Evolutionary conservation across 2,329 filamentous ascomycete species (phyloP).

Genomic region (Pseudomassariella vexata): DNA sequence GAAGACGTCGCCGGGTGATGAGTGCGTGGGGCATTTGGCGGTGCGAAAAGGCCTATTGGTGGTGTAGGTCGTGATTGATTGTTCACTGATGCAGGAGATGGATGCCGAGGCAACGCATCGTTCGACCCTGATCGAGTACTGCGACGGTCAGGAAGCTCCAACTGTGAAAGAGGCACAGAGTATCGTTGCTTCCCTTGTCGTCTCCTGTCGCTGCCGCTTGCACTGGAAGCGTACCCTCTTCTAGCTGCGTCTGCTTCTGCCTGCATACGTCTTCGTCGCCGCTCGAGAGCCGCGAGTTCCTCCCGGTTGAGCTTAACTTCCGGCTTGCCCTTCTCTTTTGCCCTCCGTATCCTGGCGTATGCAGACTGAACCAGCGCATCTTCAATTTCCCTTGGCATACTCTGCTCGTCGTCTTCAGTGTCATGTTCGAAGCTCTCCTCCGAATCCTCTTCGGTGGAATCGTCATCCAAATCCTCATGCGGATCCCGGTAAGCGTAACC

Average conservation of each 20-base stretch:
- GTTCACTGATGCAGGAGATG: conserved; percentile 29
- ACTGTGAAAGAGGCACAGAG: conserved; percentile 46
- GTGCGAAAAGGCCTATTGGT: conserved; percentile 46
- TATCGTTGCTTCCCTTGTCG: conserved; percentile 40
- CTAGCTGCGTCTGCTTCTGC: conserved; percentile 37
- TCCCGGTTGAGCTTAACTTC: conserved; percentile 76
- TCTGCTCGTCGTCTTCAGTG: conserved; percentile 47
- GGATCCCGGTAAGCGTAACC: conserved; percentile 28
- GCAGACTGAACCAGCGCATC: conserved; percentile 73
- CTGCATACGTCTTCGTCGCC: conserved; percentile 55
- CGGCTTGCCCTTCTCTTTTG: conserved; percentile 67
- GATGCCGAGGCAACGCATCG: conserved; percentile 31
- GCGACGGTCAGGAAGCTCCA: conserved; percentile 35
- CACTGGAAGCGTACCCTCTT: conserved; percentile 48
- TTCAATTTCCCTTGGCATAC: conserved; percentile 60
- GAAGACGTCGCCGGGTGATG: conserved; percentile 35
- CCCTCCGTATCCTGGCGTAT: conserved; percentile 71
- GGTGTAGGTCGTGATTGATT: conserved; percentile 32
- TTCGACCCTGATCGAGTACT: conserved; percentile 22
- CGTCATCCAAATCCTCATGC: conserved; percentile 44
- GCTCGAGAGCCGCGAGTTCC: conserved; percentile 76
- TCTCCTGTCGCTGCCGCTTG: conserved; percentile 29
- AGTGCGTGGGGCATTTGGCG: conserved; percentile 33
- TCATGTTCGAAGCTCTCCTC: conserved; percentile 43
- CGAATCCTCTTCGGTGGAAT: conserved; percentile 43